Evolutionary conservation across 1,284 basidiomycete species (phyloP), one percentile per base, ranked within the genome.

Genomic region (Heterobasidion annosum): DNA sequence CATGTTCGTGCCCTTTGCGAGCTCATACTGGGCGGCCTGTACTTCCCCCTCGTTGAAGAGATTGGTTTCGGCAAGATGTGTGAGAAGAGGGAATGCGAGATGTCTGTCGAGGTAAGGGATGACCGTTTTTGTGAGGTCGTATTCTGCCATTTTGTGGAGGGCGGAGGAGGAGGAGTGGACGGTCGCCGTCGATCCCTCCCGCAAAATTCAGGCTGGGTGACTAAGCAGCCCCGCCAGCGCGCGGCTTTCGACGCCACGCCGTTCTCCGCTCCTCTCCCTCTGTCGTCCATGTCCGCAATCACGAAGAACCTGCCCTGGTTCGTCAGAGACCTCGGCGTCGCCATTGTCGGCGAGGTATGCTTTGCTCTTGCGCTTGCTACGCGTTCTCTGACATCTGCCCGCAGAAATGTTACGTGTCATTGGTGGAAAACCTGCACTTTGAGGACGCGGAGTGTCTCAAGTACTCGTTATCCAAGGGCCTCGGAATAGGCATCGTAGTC

Each of bases 1-100:
- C 93, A 97, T 95, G 71, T 97, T 96, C 51, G 94, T 99, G 61
- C 88, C 91, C 69, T 93, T 96, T 56, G 93, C 92, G 54, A 98
- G 86, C 67, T 98, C 95, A 89, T 98, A 97, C 71, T 94, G 93
- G 19, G 93, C 93, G 52, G 83, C 76, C 56, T 83, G 81, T 54
- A 96, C 83, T 61, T 96, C 83, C 54, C 86, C 76, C 37, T 78
- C 76, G 1, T 88, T 77, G 68, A 93, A 95, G 44, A 88, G 72
- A 42, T 82, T 81, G 12, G 77, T 80, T 63, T 90, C 82, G 35
- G 78, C 78, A 54, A 98, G 84, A 73, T 97, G 93, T 34, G 88
- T 84, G 59, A 99, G 87, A 18, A 98, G 76, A 48, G 96, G 93
- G 63, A 98, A 88, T 48, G 91, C 88, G 49, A 99, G 80, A 76